Base-by-base conservation (phyloP, 176 grass and related monocot species). In the Oryza australiensis region DNA sequence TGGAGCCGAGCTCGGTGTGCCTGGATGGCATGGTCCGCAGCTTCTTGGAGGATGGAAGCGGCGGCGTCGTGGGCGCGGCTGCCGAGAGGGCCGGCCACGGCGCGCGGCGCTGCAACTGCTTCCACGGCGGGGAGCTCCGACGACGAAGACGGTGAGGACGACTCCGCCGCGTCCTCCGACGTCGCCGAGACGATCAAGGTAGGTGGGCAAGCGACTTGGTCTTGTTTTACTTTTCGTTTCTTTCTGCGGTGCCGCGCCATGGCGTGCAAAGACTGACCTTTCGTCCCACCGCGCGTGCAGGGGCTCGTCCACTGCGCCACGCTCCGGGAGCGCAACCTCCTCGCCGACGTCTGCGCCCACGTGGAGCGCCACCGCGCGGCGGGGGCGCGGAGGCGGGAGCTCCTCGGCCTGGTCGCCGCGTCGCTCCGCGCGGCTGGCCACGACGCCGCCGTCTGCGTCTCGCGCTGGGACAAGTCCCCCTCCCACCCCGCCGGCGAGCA, bases 1-100 rank as follows among this genome's bases (percentile, higher is more conserved):
- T 41, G 28, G 91, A 97, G 33, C 87, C 91, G 16, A 90, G 86
- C 66, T 89, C 94, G 16, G 74, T 97, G 76, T 93, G 91, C 66
- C 79, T 97, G 23, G 91, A 97, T 70, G 88, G 90, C 62, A 88
- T 97, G 94, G 91, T 97, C 59, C 85, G 83, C n/a, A 94, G 86
- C 83, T 97, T 94, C 78, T 78, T 97, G 59, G 94, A 97, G 79
- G 94, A 91, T 35, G 85, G 81, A 0, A 24, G 55, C n/a, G 55
- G 20, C 20, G 51, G 0, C 2, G 45, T 13, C 48, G 73, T 40
- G 49, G 86, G 53, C 62, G 74, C 37, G 24, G 80, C 8, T 5
- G 22, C 29, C 82, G 67, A 89, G 14, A 83, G 84, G 80, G n/a
- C 83, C 0, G 83, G 77, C 1, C 82, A 90, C 26, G 89, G 86